Evolutionary conservation across 306 rosid species (phyloP), one percentile per base, ranked within the genome.

Genomic region (Cucurbita moschata): DNA sequence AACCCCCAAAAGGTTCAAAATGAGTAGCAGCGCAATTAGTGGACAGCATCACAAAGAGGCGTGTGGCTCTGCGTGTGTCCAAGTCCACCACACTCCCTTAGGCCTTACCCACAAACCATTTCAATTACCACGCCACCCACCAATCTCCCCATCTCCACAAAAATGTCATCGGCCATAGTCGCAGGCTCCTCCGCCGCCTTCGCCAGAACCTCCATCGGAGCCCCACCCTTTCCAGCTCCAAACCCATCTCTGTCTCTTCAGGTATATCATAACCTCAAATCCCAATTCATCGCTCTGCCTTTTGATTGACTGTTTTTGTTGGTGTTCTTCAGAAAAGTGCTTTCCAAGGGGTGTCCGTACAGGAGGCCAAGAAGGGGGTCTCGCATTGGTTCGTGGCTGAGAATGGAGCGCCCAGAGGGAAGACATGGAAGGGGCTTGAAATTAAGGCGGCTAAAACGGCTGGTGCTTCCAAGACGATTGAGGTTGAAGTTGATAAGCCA

Each of bases 401-500:
- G 46, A 77, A 37, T 21, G 59, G 53, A 42, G 81, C 60, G 39
- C 75, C 60, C 60, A 77, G 80, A 37, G 78, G 77, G 57, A 72
- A 46, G 57, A 37, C 47, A 7, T 79, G 79, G 85, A 84, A 5
- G 19, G 55, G 86, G 72, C 83, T 87, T 61, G 73, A 81, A 63
- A 78, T 91, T 69, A 30, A 46, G 30, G 65, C 83, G 10, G 96
- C 99, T 14, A 89, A 43, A 78, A 85, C 99, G 58, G 90, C 99
- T 35, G 97, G 97, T 12, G 95, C 97, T 79, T 72, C 97, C 2
- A 94, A 91, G 90, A 73, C 76, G 37, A 86, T 94, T 23, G 99
- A 94, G 84, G 97, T 9, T 5, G 99, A 94, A 26, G 97, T 94
- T 59, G 99, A 94, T 74, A 94, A 94, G 84, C 99, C 99, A 52